Percentiles rank a stretch among this genome's conserved stretches.
Conservation (phyloP, 1,284 basidiomycete genomes). For the Malassezia pachydermatis region DNA sequence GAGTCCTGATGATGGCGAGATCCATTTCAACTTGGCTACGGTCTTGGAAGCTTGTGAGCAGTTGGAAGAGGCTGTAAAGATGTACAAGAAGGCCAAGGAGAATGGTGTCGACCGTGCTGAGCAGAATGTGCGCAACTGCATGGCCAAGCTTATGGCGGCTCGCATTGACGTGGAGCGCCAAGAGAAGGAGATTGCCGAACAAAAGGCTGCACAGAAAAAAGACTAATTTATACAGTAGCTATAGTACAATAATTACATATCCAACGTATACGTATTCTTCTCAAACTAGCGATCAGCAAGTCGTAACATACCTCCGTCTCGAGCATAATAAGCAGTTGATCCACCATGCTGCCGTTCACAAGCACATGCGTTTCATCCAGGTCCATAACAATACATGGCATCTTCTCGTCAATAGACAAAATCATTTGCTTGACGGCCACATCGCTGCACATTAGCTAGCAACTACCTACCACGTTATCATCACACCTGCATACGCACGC, state of each 20-base stretch:
- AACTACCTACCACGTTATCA: constrained; percentile 15
- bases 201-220: background rate
- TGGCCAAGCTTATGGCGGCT: constrained; percentile 47
- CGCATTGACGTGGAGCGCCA: constrained; percentile 16
- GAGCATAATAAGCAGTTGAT: constrained; percentile 60
- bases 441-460: constrained; percentile 54
- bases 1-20: constrained; percentile 83
- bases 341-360: constrained; percentile 69
- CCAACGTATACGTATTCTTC: constrained; percentile 40
- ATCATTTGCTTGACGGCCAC: constrained; percentile 82
- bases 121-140: constrained; percentile 78
- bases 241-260: constrained; percentile 10
- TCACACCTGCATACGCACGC: constrained; percentile 15
- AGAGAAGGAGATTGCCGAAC: background rate
- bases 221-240: background rate
- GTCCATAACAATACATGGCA: constrained; percentile 69
- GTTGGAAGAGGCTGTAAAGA: constrained; percentile 66
- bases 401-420: constrained; percentile 63
- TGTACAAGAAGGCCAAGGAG: constrained; percentile 68
- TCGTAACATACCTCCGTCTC: constrained; percentile 61
- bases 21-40: constrained; percentile 83
- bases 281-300: constrained; percentile 28
- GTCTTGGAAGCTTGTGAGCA: constrained; percentile 77
- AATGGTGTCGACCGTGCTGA: constrained; percentile 69
- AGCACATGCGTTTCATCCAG: constrained; percentile 73